A percentile compares a stretch with the other conserved stretches of the same genome.
These are phyloP conservation scores for Crithidia fasciculata DNA, from an alignment of 208 protist species.

Conservation along the genomic window DNA sequence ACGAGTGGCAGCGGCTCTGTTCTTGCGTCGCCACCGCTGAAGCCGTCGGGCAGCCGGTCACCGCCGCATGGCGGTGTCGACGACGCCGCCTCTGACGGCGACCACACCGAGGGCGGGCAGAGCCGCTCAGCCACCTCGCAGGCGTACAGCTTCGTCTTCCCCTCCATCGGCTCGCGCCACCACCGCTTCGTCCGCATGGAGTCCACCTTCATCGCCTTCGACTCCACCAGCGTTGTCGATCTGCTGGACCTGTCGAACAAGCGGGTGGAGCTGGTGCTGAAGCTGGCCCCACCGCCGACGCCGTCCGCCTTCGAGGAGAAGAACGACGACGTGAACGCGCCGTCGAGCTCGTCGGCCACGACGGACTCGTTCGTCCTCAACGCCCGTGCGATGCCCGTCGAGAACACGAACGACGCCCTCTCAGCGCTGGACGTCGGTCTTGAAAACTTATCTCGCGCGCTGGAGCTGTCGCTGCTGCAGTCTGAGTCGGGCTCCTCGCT, in stretches of 20 bases:
- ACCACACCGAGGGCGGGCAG: conserved; percentile 25
- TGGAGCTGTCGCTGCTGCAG: conserved; percentile 62
- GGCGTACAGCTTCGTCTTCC: conserved; percentile 43
- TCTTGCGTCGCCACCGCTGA: conserved; percentile 6
- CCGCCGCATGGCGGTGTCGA: conserved; percentile 4
- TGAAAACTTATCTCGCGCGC: conserved; percentile 70
- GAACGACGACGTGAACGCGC: conserved; percentile 29
- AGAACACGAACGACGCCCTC: conserved; percentile 80
- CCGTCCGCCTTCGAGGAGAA: conserved; percentile 59
- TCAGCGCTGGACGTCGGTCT: conserved; percentile 83
- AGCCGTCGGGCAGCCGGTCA: conserved; percentile 13
- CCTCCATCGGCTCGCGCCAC: conserved; percentile 37
- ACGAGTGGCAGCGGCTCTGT: not conserved
- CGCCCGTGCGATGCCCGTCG: conserved; percentile 51
- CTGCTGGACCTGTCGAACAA: conserved; percentile 82
- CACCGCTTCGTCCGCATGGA: conserved; percentile 77
- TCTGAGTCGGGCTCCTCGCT: conserved; percentile 80
- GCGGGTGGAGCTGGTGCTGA: conserved; percentile 72
- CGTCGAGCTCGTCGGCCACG: conserved; percentile 26
- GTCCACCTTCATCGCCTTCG: conserved; percentile 81
- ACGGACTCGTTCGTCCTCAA: conserved; percentile 73
- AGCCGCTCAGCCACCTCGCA: conserved; percentile 24
- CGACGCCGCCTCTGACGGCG: conserved; percentile 23
- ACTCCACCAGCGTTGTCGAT: conserved; percentile 72
- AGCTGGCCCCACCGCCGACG: conserved; percentile 58